Conservation (phyloP, 306 rosid genomes). For the Lathyrus sativus region DNA sequence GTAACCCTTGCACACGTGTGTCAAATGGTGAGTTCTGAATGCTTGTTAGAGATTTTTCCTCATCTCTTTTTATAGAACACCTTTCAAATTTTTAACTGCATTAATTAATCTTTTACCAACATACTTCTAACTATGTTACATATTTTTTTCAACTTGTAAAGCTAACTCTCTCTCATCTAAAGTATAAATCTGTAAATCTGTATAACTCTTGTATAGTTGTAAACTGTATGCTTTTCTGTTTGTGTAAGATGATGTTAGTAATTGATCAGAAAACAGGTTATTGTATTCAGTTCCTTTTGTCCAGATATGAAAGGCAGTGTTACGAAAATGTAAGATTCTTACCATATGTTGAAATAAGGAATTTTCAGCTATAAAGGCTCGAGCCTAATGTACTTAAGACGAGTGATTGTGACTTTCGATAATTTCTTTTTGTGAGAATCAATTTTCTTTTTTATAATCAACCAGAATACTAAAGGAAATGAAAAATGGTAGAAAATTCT, state of each 20-base stretch:
- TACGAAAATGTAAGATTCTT: not conserved
- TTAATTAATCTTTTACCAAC: not conserved
- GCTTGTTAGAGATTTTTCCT: not conserved
- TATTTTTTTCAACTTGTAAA: too few species aligned
- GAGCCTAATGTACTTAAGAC: not conserved
- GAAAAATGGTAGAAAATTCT: too few species aligned
- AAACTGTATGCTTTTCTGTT: not conserved
- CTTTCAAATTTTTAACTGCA: not conserved
- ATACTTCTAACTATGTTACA: not conserved
- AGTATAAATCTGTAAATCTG: not conserved
- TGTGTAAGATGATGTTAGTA: not conserved
- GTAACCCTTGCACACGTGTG: conserved; percentile 84
- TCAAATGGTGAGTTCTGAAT: conserved; percentile 74
- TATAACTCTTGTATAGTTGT: not conserved
- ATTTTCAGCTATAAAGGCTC: not conserved
- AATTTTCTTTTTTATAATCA: too few species aligned
- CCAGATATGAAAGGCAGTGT: conserved; percentile 9
- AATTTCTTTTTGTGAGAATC: conserved; percentile 1
- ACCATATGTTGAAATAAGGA: not conserved
- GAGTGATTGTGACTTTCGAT: conserved; percentile 16
- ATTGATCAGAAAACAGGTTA: conserved; percentile 29
- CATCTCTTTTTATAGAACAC: not conserved
- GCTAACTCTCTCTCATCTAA: not conserved
- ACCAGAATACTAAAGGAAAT: too few species aligned
- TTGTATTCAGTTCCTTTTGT: conserved; percentile 9